Evolutionary conservation across 2,329 filamentous ascomycete species (phyloP).

Genomic region (Paraphaeosphaeria minitans): DNA sequence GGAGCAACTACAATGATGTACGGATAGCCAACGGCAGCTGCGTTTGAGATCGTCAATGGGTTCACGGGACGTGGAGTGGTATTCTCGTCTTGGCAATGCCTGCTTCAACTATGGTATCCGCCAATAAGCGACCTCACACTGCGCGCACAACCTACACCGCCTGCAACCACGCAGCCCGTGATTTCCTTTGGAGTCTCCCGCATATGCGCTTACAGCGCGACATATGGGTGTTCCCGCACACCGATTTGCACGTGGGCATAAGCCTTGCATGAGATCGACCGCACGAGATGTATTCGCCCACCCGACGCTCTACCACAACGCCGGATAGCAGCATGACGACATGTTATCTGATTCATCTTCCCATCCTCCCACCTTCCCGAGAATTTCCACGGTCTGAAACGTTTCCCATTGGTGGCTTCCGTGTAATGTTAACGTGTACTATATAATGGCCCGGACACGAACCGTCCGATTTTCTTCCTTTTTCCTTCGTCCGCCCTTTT

Average conservation of each 20-base stretch:
- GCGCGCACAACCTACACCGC: neutral
- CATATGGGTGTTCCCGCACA: neutral
- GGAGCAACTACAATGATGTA: slow-evolving; percentile 51
- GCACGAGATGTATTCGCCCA: slow-evolving; percentile 8
- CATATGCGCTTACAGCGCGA: neutral
- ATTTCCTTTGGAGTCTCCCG: neutral
- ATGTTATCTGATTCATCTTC: neutral
- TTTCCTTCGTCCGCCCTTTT: neutral
- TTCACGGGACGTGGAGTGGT: slow-evolving; percentile 15
- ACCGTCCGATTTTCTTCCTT: neutral
- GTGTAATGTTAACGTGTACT: slow-evolving; percentile 17
- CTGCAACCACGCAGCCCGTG: neutral
- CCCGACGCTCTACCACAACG: neutral
- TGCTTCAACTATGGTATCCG: neutral
- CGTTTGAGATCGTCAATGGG: slow-evolving; percentile 34
- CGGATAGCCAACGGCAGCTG: slow-evolving; percentile 43
- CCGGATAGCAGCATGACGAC: neutral
- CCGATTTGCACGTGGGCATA: slow-evolving; percentile 7
- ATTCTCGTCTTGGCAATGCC: slow-evolving; percentile 7
- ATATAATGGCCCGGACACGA: neutral
- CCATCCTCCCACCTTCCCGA: neutral
- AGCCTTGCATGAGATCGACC: slow-evolving; percentile 6
- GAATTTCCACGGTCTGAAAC: neutral
- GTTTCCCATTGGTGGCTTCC: slow-evolving; percentile 9
- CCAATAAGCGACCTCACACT: neutral